A percentile compares a stretch with the other conserved stretches of the same genome.
phyloP scores from a whole-genome alignment of 2,329 filamentous ascomycete genomes.

The Phialophora verrucosa region DNA sequence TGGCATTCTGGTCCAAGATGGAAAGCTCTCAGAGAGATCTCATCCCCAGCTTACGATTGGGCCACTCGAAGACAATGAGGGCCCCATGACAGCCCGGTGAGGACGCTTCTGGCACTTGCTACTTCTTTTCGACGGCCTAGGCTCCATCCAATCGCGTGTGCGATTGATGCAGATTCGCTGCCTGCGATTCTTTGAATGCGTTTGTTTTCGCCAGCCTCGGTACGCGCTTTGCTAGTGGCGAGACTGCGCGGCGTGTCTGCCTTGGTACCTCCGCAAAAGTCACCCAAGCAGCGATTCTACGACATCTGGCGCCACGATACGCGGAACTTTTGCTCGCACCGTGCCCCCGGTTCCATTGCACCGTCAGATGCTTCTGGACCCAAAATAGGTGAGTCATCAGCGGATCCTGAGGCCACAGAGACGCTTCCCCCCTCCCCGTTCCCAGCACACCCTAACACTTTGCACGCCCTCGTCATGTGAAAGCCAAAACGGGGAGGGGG shows the following conservation, averaged over 20 bases:
- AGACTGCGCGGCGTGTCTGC: neutral
- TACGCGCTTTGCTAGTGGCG: conserved; percentile 1
- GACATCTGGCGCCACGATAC: neutral
- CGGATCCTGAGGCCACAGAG: conserved; percentile 2
- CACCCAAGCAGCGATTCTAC: neutral
- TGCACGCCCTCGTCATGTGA: conserved; percentile 14
- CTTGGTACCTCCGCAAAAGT: neutral
- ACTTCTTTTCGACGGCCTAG: neutral
- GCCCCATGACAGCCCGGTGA: no score
- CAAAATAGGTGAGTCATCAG: conserved; percentile 15
- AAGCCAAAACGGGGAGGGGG: conserved; percentile 12
- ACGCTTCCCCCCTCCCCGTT: neutral
- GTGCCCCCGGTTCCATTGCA: neutral
- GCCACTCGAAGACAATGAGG: neutral
- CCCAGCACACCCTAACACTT: neutral
- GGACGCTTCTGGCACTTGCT: no score
- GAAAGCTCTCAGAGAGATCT: neutral
- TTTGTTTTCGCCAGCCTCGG: neutral
- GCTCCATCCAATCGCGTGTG: neutral
- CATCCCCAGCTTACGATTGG: neutral
- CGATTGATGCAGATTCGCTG: neutral
- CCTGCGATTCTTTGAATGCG: neutral
- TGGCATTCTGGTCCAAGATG: neutral
- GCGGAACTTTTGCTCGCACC: conserved; percentile 15
- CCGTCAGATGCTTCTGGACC: conserved; percentile 8